Percentiles rank a stretch among this genome's conserved stretches.
phyloP scores from a whole-genome alignment of 768 basidiomycete genomes.

The Suillus spraguei region DNA sequence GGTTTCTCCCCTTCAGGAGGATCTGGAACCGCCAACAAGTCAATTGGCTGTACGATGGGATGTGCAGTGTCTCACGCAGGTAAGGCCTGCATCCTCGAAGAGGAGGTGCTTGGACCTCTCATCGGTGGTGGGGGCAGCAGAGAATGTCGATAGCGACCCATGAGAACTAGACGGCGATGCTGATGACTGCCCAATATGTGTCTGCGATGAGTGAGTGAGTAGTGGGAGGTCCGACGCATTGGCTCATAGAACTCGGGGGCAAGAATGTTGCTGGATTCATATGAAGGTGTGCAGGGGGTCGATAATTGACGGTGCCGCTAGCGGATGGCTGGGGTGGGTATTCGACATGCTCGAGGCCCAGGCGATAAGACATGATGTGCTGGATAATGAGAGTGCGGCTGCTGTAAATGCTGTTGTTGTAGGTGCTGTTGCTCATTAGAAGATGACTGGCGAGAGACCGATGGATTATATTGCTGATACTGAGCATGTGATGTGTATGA shows the following conservation, averaged over 20 bases:
- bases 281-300: constrained; percentile 12
- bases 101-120: constrained; percentile 8
- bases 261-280: constrained; percentile 13
- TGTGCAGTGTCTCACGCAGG: constrained; percentile 43
- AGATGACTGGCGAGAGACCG: constrained; percentile 5
- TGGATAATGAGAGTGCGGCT: constrained; percentile 19
- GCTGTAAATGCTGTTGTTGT: constrained; percentile 4
- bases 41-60: constrained; percentile 34
- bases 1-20: constrained; percentile 43
- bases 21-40: constrained; percentile 43
- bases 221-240: background rate
- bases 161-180: constrained; percentile 18
- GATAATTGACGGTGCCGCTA: constrained; percentile 19
- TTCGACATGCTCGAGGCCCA: constrained; percentile 25
- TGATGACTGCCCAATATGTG: constrained; percentile 17
- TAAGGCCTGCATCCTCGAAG: constrained; percentile 43
- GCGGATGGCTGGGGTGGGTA: constrained; percentile 19
- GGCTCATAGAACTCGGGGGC: constrained; percentile 20
- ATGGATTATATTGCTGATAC: constrained; percentile 14
- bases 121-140: constrained; percentile 3
- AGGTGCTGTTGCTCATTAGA: background rate
- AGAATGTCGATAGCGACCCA: constrained; percentile 17
- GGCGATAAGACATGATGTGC: constrained; percentile 25
- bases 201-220: constrained; percentile 14
- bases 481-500: constrained; percentile 15